These are phyloP conservation scores for Secale cereale DNA, from an alignment of 176 grass and related monocot species.

Conservation along the genomic window DNA sequence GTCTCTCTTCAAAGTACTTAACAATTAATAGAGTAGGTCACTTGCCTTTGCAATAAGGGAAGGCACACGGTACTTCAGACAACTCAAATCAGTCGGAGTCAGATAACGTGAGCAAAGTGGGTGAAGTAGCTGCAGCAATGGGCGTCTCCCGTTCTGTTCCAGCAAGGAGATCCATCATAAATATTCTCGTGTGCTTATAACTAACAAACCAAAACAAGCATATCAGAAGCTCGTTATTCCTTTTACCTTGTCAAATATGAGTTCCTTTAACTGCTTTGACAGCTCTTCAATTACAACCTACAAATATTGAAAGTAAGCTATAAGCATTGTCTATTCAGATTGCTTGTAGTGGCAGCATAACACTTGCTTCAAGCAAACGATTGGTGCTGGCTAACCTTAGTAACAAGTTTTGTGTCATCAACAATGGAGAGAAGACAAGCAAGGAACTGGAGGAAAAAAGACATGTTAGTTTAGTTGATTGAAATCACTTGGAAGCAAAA, in stretches of 20 bases:
- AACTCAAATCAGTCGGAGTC: constrained; percentile 60
- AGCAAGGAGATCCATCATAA: constrained; percentile 23
- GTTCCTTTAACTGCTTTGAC: constrained; percentile 53
- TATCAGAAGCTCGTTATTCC: neutral
- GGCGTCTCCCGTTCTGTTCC: constrained; percentile 82
- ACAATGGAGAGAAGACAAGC: constrained; percentile 77
- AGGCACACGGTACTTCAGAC: constrained; percentile 66
- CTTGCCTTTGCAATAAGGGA: constrained; percentile 73
- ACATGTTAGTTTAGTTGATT: constrained; percentile 27
- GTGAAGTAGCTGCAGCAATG: constrained; percentile 71
- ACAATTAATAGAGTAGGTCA: neutral
- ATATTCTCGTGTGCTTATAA: neutral
- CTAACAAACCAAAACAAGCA: neutral
- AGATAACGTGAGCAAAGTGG: constrained; percentile 78
- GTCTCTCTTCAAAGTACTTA: constrained; percentile 7
- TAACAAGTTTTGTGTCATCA: constrained; percentile 91
- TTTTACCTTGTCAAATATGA: constrained; percentile 81
- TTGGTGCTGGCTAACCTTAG: constrained; percentile 46
- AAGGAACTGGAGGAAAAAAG: constrained; percentile 57
- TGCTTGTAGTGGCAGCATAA: neutral
- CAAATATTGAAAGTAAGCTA: constrained; percentile 27
- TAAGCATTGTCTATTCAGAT: neutral
- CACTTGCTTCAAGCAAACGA: neutral
- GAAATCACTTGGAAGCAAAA: neutral
- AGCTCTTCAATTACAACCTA: constrained; percentile 76